Conservation (phyloP, 2,329 filamentous ascomycete genomes). For the Penicillium sp. region DNA sequence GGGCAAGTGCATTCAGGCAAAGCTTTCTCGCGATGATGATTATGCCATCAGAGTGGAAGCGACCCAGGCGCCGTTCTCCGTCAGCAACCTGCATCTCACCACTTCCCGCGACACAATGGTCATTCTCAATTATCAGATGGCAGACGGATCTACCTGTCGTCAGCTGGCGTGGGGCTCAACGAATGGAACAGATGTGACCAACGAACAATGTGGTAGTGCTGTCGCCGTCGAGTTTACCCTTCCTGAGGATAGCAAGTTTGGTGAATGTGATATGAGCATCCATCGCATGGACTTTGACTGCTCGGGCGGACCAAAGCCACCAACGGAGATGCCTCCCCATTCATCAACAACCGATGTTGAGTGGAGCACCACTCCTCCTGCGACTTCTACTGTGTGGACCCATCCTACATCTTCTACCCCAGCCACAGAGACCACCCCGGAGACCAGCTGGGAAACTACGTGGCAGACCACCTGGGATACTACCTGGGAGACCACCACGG, state of each 20-base stretch:
- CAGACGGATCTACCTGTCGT: conserved; percentile 77
- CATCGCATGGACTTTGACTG: conserved; percentile 28
- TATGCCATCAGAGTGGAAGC: conserved; percentile 23
- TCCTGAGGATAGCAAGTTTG: conserved; percentile 58
- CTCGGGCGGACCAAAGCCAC: conserved; percentile 20
- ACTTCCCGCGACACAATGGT: conserved; percentile 75
- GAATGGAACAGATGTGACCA: conserved; percentile 70
- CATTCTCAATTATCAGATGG: conserved; percentile 84
- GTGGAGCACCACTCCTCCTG: neutral
- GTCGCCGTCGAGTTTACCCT: conserved; percentile 71
- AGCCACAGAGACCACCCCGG: too few species aligned
- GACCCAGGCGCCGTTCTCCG: conserved; percentile 63
- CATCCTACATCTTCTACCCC: neutral
- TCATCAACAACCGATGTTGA: neutral
- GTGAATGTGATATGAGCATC: conserved; percentile 68
- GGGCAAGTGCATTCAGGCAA: conserved; percentile 65
- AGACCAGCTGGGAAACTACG: too few species aligned
- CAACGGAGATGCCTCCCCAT: neutral
- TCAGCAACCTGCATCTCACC: conserved; percentile 71
- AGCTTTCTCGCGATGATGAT: conserved; percentile 57
- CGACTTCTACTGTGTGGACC: neutral
- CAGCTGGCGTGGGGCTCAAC: conserved; percentile 69
- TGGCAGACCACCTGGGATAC: too few species aligned
- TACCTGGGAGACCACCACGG: too few species aligned
- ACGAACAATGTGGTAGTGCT: conserved; percentile 89